Percentiles rank a stretch among this genome's conserved stretches.
Conservation (phyloP, 2,329 filamentous ascomycete species). For the Microsporum audouinii region DNA sequence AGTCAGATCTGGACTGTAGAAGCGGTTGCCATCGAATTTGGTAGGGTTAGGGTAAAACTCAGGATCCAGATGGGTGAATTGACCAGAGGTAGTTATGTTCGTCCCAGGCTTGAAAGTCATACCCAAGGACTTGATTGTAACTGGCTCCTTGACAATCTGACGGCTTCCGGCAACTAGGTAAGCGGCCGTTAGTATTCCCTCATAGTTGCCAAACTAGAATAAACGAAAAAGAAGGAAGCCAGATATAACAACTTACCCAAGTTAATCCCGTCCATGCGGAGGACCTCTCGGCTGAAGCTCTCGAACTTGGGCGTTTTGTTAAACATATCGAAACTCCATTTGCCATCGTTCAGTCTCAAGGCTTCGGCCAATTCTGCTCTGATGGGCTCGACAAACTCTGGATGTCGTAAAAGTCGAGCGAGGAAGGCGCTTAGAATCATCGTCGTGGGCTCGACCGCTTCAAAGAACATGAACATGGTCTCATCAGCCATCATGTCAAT, state of each 20-base stretch:
- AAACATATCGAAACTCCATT: constrained; percentile 1
- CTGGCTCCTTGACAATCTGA: background rate
- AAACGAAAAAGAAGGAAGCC: background rate
- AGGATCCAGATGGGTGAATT: background rate
- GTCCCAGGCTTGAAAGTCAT: background rate
- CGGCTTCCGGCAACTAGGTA: background rate
- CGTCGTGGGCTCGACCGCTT: background rate
- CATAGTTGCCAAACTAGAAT: too few relatives aligned
- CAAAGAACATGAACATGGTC: constrained; percentile 5
- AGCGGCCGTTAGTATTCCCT: background rate
- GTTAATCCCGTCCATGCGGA: background rate
- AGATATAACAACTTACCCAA: background rate
- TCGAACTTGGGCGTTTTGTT: background rate
- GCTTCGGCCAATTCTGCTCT: background rate
- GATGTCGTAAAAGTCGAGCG: background rate
- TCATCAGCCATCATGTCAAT: constrained; percentile 3
- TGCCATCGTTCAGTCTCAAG: background rate
- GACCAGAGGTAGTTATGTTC: background rate
- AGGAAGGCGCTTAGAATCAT: background rate
- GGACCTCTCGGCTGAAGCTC: background rate
- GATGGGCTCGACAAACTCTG: background rate
- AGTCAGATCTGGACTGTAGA: background rate
- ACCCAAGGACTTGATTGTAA: background rate
- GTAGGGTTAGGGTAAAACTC: constrained; percentile 1
- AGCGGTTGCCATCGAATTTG: background rate